These are phyloP conservation scores for Cercospora sp. DNA, from an alignment of 2,329 filamentous ascomycete genomes.

Conservation along the genomic window DNA sequence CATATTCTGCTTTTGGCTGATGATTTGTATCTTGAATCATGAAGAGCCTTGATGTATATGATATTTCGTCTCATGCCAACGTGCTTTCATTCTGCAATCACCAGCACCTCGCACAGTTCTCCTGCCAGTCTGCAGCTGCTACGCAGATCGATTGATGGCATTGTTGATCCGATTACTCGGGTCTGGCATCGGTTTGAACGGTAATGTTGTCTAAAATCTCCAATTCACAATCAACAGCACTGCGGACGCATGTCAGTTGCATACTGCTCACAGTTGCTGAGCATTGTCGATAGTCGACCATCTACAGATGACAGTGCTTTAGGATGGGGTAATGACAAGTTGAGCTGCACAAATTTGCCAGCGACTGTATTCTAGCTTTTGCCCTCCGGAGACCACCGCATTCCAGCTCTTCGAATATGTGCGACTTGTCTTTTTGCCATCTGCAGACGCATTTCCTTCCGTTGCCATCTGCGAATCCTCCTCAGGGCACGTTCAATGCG, in stretches of 20 bases:
- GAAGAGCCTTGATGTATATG: neutral
- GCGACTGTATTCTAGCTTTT: neutral
- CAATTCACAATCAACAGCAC: neutral
- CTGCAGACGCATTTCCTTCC: neutral
- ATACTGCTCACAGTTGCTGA: neutral
- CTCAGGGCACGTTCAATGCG: neutral
- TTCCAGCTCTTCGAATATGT: neutral
- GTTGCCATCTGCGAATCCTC: neutral
- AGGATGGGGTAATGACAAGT: neutral
- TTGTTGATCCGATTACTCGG: neutral
- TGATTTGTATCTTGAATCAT: neutral
- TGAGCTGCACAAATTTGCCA: neutral
- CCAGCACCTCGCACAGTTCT: neutral
- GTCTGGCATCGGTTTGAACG: neutral
- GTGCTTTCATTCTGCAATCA: neutral
- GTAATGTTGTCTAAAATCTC: neutral
- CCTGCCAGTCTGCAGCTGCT: neutral
- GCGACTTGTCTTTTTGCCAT: neutral
- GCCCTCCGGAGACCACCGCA: neutral
- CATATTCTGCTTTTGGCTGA: neutral
- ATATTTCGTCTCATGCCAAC: neutral
- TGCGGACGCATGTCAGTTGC: neutral
- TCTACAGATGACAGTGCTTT: neutral
- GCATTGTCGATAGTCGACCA: neutral
- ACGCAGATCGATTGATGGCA: neutral